These are phyloP conservation scores for Trichophyton schoenleinii DNA, from an alignment of 2,329 filamentous ascomycete species.

Conservation along the genomic window DNA sequence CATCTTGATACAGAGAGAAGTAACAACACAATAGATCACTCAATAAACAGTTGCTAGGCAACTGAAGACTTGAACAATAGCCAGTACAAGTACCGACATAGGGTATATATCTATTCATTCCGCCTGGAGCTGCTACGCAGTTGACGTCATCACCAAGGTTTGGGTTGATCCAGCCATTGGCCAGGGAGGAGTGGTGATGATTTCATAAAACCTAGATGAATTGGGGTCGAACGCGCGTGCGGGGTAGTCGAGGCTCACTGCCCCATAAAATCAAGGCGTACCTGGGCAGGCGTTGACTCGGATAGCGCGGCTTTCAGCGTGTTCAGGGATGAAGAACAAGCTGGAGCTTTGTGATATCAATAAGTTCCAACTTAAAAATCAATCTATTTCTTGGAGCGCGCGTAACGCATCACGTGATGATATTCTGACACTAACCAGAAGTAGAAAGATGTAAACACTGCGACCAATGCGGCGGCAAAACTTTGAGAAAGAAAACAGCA, in stretches of 20 bases:
- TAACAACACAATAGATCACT: neutral
- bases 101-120: neutral
- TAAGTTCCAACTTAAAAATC: too few relatives aligned
- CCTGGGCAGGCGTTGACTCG: neutral
- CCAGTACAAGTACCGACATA: neutral
- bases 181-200: neutral
- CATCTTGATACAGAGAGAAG: neutral
- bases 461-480: neutral
- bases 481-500: neutral
- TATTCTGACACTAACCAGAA: neutral
- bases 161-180: neutral
- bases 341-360: neutral
- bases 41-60: neutral
- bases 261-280: neutral
- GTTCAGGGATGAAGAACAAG: neutral
- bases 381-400: neutral
- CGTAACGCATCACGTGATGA: neutral
- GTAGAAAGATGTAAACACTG: constrained; percentile 7
- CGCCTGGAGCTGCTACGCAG: neutral
- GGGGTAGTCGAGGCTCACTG: too few relatives aligned
- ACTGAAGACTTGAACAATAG: neutral
- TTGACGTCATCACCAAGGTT: constrained; percentile 1
- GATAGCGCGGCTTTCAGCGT: neutral
- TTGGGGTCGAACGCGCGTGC: too few relatives aligned
- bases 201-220: neutral